These are phyloP conservation scores for Plasmodiophora brassicae DNA, from an alignment of 208 protist genomes.

Conservation along the genomic window DNA sequence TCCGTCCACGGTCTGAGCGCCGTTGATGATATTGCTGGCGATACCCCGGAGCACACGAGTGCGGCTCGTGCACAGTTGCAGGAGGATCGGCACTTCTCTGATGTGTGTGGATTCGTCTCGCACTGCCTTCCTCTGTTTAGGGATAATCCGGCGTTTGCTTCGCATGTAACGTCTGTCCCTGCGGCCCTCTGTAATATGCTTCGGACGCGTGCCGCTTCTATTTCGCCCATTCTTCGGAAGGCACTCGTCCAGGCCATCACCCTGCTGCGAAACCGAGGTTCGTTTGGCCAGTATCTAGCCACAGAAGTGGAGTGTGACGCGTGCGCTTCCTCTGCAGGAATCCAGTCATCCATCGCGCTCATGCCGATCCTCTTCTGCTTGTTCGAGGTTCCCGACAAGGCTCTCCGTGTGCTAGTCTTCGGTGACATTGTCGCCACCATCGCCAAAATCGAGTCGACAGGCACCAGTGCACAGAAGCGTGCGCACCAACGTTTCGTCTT, in stretches of 20 bases:
- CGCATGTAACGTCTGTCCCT: not conserved
- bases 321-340: not conserved
- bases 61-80: not conserved
- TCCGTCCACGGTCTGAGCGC: not conserved
- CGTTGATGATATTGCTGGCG: not conserved
- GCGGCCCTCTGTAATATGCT: not conserved
- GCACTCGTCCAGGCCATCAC: not conserved
- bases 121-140: not conserved
- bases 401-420: not conserved
- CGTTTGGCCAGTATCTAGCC: no score
- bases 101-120: not conserved
- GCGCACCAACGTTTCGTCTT: conserved; percentile 14
- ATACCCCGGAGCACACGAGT: not conserved
- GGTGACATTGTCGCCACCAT: not conserved
- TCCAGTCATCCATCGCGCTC: not conserved
- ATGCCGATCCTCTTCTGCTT: not conserved
- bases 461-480: not conserved
- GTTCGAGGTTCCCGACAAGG: conserved; percentile 23
- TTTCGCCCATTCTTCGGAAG: not conserved
- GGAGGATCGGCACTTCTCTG: conserved; percentile 5
- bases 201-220: not conserved
- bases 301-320: no score
- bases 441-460: not conserved
- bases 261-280: not conserved
- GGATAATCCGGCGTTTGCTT: not conserved